Evolutionary conservation across 192 early-diverging fungal species (phyloP).

Genomic region (Coemansia sp.): DNA sequence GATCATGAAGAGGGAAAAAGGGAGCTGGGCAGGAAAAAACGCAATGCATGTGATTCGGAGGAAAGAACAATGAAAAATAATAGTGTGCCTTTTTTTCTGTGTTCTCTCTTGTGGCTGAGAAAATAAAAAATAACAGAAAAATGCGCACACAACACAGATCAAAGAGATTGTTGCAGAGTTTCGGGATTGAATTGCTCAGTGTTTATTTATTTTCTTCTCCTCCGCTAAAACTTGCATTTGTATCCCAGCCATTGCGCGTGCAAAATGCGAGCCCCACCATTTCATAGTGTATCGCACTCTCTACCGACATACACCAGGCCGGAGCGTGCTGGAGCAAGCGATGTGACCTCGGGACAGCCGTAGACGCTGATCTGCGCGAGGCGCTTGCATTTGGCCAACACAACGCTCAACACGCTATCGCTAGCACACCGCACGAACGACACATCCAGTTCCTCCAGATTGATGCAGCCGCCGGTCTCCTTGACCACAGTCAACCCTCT

Average conservation of each 20-base stretch:
- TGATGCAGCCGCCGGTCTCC: constrained; percentile 42
- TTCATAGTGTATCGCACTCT: constrained; percentile 58
- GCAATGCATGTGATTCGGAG: constrained; percentile 3
- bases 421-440: constrained; percentile 77
- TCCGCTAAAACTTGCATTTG: no score
- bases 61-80: not conserved
- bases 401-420: constrained; percentile 64
- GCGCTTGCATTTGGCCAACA: constrained; percentile 55
- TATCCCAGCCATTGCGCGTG: no score
- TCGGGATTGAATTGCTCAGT: no score
- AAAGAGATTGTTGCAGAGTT: no score
- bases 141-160: no score
- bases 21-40: not conserved
- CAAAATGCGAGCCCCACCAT: no score
- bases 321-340: constrained; percentile 50
- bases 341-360: constrained; percentile 71
- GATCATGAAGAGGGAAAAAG: no score
- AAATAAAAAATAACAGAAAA: no score
- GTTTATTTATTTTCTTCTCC: no score
- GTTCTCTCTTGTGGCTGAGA: not conserved
- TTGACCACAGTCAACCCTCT: constrained; percentile 13
- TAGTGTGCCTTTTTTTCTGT: not conserved
- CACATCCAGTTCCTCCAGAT: constrained; percentile 63
- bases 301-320: constrained; percentile 61
- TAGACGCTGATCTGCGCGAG: constrained; percentile 66